Percentiles rank a stretch among this genome's conserved stretches.
phyloP scores from a whole-genome alignment of 345 rosid genomes.

The Brassica juncea region DNA sequence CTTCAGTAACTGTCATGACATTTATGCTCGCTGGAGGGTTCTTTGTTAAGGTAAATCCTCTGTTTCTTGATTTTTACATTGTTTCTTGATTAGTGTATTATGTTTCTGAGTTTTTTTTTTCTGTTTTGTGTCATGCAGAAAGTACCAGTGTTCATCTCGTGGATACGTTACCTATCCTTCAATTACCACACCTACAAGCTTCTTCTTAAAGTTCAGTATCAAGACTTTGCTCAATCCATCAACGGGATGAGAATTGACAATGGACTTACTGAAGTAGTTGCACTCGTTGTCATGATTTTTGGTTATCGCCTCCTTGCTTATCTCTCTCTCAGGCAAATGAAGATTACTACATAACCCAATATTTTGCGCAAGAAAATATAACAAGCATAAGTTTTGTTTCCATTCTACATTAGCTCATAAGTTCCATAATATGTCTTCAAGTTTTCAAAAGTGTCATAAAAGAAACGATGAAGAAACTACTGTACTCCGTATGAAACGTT shows the following conservation, averaged over 20 bases:
- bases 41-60: slow-evolving; percentile 67
- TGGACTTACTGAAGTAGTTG: slow-evolving; percentile 69
- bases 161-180: slow-evolving; percentile 95
- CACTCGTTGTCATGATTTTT: slow-evolving; percentile 84
- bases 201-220: slow-evolving; percentile 85
- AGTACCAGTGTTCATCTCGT: slow-evolving; percentile 80
- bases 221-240: slow-evolving; percentile 43
- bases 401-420: not conserved
- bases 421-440: not conserved
- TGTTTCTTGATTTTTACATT: not conserved
- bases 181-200: slow-evolving; percentile 97
- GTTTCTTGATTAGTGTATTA: not conserved
- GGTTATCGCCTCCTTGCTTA: slow-evolving; percentile 93
- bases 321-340: slow-evolving; percentile 76
- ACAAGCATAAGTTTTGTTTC: not conserved
- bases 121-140: slow-evolving; percentile 46
- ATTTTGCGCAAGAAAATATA: slow-evolving; percentile 18
- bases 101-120: not conserved
- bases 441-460: not conserved
- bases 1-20: slow-evolving; percentile 96
- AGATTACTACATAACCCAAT: slow-evolving; percentile 38
- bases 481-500: not conserved
- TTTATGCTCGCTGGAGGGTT: slow-evolving; percentile 96
- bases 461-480: not conserved
- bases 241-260: slow-evolving; percentile 61